A percentile compares a stretch with the other conserved stretches of the same genome.
These are phyloP conservation scores for Beauveria caledonica DNA, from an alignment of 2,329 filamentous ascomycete genomes.

Conservation along the genomic window DNA sequence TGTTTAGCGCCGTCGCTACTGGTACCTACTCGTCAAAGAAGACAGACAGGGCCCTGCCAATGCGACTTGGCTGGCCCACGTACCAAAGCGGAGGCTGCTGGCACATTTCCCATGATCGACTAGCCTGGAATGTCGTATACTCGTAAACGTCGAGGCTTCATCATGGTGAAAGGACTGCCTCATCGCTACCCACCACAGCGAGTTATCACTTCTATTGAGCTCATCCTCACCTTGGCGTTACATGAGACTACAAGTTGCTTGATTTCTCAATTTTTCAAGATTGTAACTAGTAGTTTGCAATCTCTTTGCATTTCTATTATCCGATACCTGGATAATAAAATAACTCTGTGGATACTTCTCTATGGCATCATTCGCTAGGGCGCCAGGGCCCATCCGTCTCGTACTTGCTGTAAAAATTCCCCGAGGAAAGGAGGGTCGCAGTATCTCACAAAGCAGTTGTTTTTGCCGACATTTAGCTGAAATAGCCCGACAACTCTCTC, in stretches of 20 bases:
- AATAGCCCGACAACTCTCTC: background rate
- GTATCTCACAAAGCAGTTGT: background rate
- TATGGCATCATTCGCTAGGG: background rate
- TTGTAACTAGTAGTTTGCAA: background rate
- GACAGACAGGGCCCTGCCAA: background rate
- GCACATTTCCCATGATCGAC: background rate
- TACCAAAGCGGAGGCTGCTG: background rate
- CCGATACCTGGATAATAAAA: background rate
- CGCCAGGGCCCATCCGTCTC: background rate
- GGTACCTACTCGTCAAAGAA: background rate
- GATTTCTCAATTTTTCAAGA: background rate
- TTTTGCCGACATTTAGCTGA: background rate
- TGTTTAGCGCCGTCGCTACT: background rate
- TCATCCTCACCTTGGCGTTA: too few relatives aligned
- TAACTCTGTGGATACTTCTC: background rate
- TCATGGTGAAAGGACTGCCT: too few relatives aligned
- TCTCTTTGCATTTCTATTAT: constrained; percentile 2
- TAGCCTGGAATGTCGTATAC: constrained; percentile 2
- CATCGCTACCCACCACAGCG: background rate
- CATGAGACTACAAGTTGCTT: background rate
- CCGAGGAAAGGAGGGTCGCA: background rate
- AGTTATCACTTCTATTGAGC: background rate
- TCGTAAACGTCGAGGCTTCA: background rate
- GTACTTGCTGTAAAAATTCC: too few relatives aligned
- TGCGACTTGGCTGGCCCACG: background rate